Evolutionary conservation across 2,329 filamentous ascomycete species (phyloP).

Genomic region (Phialophora tarda): DNA sequence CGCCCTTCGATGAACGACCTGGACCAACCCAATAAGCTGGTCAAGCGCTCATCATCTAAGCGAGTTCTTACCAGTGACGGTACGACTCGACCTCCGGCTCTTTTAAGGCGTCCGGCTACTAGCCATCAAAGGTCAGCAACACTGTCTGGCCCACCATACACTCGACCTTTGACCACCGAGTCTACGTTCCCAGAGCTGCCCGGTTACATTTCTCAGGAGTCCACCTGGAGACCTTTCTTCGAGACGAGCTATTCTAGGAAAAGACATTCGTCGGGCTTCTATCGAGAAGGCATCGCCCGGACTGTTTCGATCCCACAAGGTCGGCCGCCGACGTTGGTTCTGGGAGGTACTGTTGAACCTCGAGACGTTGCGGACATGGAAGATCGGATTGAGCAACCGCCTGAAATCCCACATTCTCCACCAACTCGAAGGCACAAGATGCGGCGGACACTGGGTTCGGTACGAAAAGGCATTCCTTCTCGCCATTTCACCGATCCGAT

Average conservation of each 20-base stretch:
- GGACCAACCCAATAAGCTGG: conserved; percentile 64
- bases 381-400: conserved; percentile 11
- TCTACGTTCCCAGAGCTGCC: conserved; percentile 23
- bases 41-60: conserved; percentile 65
- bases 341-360: conserved; percentile 30
- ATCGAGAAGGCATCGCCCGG: conserved; percentile 26
- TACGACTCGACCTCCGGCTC: conserved; percentile 50
- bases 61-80: conserved; percentile 52
- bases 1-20: conserved; percentile 25
- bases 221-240: conserved; percentile 50
- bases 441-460: conserved; percentile 44
- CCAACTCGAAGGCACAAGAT: conserved; percentile 33
- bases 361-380: conserved; percentile 19
- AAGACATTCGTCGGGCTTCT: conserved; percentile 45
- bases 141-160: conserved; percentile 43
- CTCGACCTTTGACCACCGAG: conserved; percentile 29
- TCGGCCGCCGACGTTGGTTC: conserved; percentile 31
- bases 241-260: conserved; percentile 47
- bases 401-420: conserved; percentile 13
- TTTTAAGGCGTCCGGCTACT: conserved; percentile 64
- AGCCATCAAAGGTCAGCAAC: conserved; percentile 67
- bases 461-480: conserved; percentile 38
- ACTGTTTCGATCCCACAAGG: conserved; percentile 25
- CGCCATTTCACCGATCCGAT: conserved; percentile 40
- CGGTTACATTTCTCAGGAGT: conserved; percentile 19